Conservation (phyloP, 768 basidiomycete genomes). For the Agrocybe chaxingu region DNA sequence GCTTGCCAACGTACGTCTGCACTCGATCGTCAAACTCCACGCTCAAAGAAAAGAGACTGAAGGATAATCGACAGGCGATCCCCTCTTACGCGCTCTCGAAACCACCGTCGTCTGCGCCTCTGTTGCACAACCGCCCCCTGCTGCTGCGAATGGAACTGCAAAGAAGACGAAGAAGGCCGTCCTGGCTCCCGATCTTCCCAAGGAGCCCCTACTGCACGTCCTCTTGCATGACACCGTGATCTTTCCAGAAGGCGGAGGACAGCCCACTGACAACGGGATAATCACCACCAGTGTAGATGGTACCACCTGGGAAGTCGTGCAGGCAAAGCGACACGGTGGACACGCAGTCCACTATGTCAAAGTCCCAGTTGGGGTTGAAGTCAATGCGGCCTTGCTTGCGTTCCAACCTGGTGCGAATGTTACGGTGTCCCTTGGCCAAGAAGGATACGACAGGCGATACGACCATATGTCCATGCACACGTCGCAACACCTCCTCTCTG, state of each 20-base stretch:
- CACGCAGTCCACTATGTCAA: conserved; percentile 74
- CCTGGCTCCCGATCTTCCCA: conserved; percentile 38
- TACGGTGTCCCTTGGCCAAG: conserved; percentile 49
- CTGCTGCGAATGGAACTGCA: conserved; percentile 24
- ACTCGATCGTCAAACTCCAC: background rate
- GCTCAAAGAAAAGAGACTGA: conserved; percentile 8
- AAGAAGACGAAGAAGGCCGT: conserved; percentile 61
- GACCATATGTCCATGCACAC: conserved; percentile 89
- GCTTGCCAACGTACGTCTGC: conserved; percentile 65
- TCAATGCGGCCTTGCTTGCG: conserved; percentile 39
- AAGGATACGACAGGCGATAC: conserved; percentile 61
- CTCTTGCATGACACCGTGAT: conserved; percentile 74
- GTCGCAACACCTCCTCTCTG: conserved; percentile 79
- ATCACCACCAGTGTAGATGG: conserved; percentile 45
- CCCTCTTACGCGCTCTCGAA: conserved; percentile 55
- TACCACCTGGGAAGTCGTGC: conserved; percentile 54
- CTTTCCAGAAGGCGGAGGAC: conserved; percentile 83
- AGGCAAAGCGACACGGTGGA: conserved; percentile 67
- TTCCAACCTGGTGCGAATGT: conserved; percentile 54
- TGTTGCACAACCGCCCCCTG: conserved; percentile 41
- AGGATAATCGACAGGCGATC: conserved; percentile 52
- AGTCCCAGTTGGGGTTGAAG: conserved; percentile 29
- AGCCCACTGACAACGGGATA: conserved; percentile 70
- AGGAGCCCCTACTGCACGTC: conserved; percentile 56
- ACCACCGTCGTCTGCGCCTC: conserved; percentile 54